phyloP scores from a whole-genome alignment of 2,329 filamentous ascomycete species.

The Colletotrichum phormii region DNA sequence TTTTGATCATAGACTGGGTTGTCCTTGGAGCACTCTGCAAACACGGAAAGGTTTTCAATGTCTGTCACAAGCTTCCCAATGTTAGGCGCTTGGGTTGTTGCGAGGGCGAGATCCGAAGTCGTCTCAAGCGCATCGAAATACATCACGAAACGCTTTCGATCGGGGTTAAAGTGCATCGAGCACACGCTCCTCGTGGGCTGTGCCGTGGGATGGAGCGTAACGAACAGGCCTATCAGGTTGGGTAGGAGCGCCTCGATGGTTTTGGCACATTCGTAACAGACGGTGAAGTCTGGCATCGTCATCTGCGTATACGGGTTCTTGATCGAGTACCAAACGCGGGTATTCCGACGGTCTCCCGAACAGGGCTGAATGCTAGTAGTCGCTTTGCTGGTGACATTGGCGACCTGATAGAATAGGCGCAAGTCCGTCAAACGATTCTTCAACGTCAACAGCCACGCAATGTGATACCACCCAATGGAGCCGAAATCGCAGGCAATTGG shows the following conservation, averaged over 20 bases:
- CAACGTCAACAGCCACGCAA: conserved; percentile 84
- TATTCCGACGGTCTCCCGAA: conserved; percentile 64
- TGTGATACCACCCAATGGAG: conserved; percentile 80
- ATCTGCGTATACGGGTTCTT: conserved; percentile 73
- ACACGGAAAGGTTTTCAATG: conserved; percentile 66
- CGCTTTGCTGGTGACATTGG: conserved; percentile 65
- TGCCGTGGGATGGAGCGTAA: conserved; percentile 59
- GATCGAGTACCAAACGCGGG: conserved; percentile 81
- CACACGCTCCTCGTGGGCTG: conserved; percentile 69
- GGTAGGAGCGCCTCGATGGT: conserved; percentile 81
- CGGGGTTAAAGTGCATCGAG: conserved; percentile 71
- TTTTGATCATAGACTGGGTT: conserved; percentile 68
- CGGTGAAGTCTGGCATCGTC: conserved; percentile 76
- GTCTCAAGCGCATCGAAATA: conserved; percentile 73
- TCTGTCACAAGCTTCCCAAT: conserved; percentile 72
- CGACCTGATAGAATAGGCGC: conserved; percentile 76
- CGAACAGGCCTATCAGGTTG: conserved; percentile 75
- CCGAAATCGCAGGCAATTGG: conserved; percentile 83
- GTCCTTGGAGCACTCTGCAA: conserved; percentile 75
- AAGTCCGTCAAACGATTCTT: conserved; percentile 76
- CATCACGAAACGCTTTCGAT: conserved; percentile 65
- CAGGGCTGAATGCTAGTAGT: conserved; percentile 62
- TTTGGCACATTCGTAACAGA: conserved; percentile 80
- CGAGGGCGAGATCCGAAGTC: conserved; percentile 62
- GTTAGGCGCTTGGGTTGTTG: conserved; percentile 61